phyloP scores from a whole-genome alignment of 164 flowering plant genomes.

The Dillenia turbinata region DNA sequence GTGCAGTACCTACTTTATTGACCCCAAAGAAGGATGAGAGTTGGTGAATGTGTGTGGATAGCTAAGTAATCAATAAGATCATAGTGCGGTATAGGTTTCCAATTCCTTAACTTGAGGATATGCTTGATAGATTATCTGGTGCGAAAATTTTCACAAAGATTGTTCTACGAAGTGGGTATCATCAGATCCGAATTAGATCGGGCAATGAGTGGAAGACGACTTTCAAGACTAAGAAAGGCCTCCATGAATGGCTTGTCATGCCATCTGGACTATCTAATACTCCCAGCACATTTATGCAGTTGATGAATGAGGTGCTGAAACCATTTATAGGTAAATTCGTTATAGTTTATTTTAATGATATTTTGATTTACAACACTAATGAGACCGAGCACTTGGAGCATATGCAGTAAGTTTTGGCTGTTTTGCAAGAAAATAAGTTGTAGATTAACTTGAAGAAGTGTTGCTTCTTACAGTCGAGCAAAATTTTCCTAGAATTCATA shows the following conservation, averaged over 20 bases:
- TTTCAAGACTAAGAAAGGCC: slow-evolving; percentile 1
- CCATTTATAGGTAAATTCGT: slow-evolving; percentile 1
- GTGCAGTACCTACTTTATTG: background rate
- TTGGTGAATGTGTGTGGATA: slow-evolving; percentile 4
- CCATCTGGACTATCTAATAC: background rate
- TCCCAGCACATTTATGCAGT: slow-evolving; percentile 2
- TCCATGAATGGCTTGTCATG: background rate
- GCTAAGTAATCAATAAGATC: slow-evolving; percentile 9
- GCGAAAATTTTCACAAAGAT: background rate
- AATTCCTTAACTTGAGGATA: background rate
- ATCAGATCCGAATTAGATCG: background rate
- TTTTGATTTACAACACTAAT: background rate
- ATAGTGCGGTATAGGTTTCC: background rate
- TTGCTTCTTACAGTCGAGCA: no score
- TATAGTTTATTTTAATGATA: background rate
- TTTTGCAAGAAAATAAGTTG: no score
- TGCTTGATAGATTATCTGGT: background rate
- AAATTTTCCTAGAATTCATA: no score
- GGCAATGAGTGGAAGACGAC: background rate
- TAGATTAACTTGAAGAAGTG: no score
- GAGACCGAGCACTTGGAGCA: no score
- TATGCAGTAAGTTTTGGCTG: no score
- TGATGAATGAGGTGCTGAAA: background rate
- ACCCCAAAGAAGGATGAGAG: slow-evolving; percentile 4
- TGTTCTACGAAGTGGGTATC: background rate